Evolutionary conservation across 306 rosid genomes (phyloP).

Genomic region (Quercus parvula): DNA sequence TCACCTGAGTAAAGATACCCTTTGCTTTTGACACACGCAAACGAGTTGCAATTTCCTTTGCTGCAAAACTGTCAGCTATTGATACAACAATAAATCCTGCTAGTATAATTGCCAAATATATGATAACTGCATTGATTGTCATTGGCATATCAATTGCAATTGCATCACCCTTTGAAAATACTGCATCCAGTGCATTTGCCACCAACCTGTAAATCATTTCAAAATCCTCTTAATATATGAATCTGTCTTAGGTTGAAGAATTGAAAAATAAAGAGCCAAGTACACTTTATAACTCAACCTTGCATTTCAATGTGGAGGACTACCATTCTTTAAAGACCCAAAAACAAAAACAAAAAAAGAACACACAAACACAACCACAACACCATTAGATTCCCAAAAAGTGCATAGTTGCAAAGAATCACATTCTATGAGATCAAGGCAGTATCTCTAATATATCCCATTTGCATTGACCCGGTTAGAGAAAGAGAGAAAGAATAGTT

Average conservation of each 20-base stretch:
- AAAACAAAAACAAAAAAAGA: not conserved
- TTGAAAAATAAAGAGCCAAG: not conserved
- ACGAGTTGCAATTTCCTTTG: constrained; percentile 72
- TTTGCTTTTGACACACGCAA: constrained; percentile 72
- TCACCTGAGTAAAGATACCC: constrained; percentile 84
- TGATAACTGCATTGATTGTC: constrained; percentile 78
- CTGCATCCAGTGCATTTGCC: constrained; percentile 60
- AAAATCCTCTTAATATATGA: too few species aligned
- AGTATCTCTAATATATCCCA: not conserved
- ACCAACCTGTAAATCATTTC: constrained; percentile 57
- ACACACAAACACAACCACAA: too few species aligned
- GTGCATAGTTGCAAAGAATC: not conserved
- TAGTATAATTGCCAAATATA: constrained; percentile 74
- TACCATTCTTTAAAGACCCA: not conserved
- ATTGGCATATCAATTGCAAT: constrained; percentile 91
- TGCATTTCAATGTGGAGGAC: not conserved
- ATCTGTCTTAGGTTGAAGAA: too few species aligned
- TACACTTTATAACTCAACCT: not conserved
- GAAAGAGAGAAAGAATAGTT: too few species aligned
- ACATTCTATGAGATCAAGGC: not conserved
- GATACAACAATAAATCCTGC: constrained; percentile 85
- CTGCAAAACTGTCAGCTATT: constrained; percentile 90
- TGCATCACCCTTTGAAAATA: constrained; percentile 80
- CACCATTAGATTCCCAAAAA: not conserved
- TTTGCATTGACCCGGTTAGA: not conserved